Percentiles rank a stretch among this genome's conserved stretches.
These are phyloP conservation scores for Globisporangium emineosum DNA, from an alignment of 352 stramenopile species.

Conservation along the genomic window DNA sequence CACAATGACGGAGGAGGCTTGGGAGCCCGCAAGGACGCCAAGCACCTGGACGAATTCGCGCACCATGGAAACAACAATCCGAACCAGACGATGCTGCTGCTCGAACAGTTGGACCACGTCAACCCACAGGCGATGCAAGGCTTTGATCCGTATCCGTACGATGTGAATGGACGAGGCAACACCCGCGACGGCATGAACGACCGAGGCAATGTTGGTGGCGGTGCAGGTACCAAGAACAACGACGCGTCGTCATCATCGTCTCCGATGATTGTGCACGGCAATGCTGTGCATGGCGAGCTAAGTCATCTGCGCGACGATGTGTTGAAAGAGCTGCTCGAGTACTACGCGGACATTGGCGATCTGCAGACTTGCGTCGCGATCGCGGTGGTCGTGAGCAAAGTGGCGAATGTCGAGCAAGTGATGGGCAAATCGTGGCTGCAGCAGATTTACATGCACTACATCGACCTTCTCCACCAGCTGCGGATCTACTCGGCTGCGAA, in stretches of 20 bases:
- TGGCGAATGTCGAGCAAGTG: slow-evolving; percentile 74
- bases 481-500: slow-evolving; percentile 88
- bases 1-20: slow-evolving; percentile 17
- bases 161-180: slow-evolving; percentile 34
- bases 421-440: slow-evolving; percentile 87
- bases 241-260: slow-evolving; percentile 49
- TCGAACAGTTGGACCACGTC: slow-evolving; percentile 83
- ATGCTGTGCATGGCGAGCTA: slow-evolving; percentile 71
- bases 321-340: slow-evolving; percentile 85
- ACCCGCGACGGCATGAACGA: slow-evolving; percentile 5
- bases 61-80: slow-evolving; percentile 24
- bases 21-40: slow-evolving; percentile 9
- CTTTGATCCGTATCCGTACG: slow-evolving; percentile 83
- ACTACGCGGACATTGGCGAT: slow-evolving; percentile 84
- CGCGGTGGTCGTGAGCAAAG: slow-evolving; percentile 61
- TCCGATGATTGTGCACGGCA: slow-evolving; percentile 69
- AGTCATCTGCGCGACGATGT: slow-evolving; percentile 67
- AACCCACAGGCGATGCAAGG: slow-evolving; percentile 87
- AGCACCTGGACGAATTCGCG: slow-evolving; percentile 16
- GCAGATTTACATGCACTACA: slow-evolving; percentile 91
- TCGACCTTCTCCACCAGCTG: slow-evolving; percentile 84
- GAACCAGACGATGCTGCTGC: slow-evolving; percentile 71
- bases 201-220: neutral
- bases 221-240: slow-evolving; percentile 17
- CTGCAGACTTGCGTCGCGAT: slow-evolving; percentile 83